phyloP scores from a whole-genome alignment of 345 rosid genomes.

The Zanthoxylum bungeanum region DNA sequence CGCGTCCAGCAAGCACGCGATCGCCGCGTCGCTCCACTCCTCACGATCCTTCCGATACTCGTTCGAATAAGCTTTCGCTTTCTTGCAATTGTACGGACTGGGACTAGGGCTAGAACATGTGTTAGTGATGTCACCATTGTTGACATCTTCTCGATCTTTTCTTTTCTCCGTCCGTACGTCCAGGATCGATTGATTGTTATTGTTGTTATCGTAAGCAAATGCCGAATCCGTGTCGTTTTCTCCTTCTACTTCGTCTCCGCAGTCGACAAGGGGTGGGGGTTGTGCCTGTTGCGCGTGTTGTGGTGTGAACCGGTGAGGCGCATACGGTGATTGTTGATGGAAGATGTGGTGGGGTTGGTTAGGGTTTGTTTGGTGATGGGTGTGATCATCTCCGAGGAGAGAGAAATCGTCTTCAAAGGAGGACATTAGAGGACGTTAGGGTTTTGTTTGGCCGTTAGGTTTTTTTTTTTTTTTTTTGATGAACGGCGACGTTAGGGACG shows the following conservation, averaged over 20 bases:
- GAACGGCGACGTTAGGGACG: constrained; percentile 65
- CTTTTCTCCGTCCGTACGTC: constrained; percentile 55
- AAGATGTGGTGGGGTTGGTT: constrained; percentile 28
- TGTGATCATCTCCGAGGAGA: constrained; percentile 64
- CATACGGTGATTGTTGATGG: constrained; percentile 36
- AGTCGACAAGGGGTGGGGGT: constrained; percentile 12
- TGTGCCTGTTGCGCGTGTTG: constrained; percentile 33
- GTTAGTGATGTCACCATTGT: constrained; percentile 39
- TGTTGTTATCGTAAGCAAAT: constrained; percentile 41
- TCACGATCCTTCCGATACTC: constrained; percentile 49
- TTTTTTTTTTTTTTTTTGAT: constrained; percentile 7
- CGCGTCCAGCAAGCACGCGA: constrained; percentile 43
- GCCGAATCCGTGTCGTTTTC: constrained; percentile 51
- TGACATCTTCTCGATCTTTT: constrained; percentile 49
- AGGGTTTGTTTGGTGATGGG: background rate
- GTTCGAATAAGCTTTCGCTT: constrained; percentile 37
- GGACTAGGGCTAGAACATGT: background rate
- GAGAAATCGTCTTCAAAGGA: constrained; percentile 94
- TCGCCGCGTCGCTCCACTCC: constrained; percentile 52
- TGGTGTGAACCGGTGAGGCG: constrained; percentile 38
- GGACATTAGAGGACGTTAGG: constrained; percentile 70
- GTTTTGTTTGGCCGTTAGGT: constrained; percentile 2
- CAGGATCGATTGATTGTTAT: constrained; percentile 31
- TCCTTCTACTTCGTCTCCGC: constrained; percentile 38
- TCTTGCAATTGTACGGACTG: constrained; percentile 43